Base-by-base conservation (phyloP, 139 green algal genomes). In the Closterium sp. region DNA sequence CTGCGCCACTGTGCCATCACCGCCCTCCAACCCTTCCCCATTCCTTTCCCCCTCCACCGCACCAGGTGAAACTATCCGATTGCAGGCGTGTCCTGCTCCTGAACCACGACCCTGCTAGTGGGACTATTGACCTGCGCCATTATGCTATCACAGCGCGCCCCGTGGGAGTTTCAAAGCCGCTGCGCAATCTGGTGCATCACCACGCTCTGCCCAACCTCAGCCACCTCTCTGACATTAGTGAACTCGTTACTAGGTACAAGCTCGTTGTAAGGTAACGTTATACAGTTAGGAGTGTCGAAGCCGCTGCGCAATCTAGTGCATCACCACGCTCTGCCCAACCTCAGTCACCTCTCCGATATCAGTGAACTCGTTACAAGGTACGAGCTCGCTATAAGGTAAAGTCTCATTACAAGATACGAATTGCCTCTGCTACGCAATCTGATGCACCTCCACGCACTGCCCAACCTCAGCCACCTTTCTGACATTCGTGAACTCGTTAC, bases 1-100 rank as follows among this genome's bases (percentile, higher is more conserved):
- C 91, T 99, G 91, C 96, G 98, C 0, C 98, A 99, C 95, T 99
- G 97, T 96, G 95, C 91, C 92, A 97, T 99, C 90, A 92, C 87
- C 45, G 94, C 96, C n/a, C 92, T 38, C 32, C 9, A 70, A 2
- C 45, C 45, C 9, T 62, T 19, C 1, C 10, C 13, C 50, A 7
- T 70, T 70, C 11, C 17, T 70, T 17, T 21, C 0, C 17, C 50
- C 4, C 50, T 79, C 1, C 62, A 0, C 62, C 7, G 0, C 17
- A 79, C 6, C 92, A 94, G 92, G 92, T 95, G 32, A 96, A 95
- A 45, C 91, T 96, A 2, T 50, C 92, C 1, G 34, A 86, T 17
- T 96, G 92, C 89, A 94, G 97, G 95, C 95, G 97, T 4, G 96
- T 98, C 21, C 94, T 98, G 92, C 95, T 98, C 89, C 94, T 98